Percentiles rank a stretch among this genome's conserved stretches.
Evolutionary conservation across 257 asterid genomes (phyloP).

Genomic region (Anisodus acutangulus): DNA sequence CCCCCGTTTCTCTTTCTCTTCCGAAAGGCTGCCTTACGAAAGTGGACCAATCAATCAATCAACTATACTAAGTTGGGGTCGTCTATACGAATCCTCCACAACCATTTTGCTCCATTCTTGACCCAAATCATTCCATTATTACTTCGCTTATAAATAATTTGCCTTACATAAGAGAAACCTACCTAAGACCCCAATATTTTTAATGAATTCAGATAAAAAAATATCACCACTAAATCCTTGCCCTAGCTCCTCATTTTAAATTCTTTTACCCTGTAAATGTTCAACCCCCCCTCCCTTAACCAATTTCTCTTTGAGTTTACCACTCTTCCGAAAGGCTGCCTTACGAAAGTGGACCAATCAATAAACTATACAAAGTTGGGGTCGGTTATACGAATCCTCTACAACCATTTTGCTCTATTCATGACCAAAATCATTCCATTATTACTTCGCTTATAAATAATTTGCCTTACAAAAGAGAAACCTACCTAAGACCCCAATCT

Average conservation of each 20-base stretch:
- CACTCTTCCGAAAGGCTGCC: background rate
- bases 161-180: background rate
- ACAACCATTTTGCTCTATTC: too few species aligned
- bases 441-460: background rate
- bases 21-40: background rate
- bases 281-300: too few species aligned
- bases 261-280: too few species aligned
- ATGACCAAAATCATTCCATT: background rate
- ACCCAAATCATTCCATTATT: background rate
- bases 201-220: too few species aligned
- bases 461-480: background rate
- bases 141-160: background rate
- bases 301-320: too few species aligned
- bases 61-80: background rate
- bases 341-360: background rate
- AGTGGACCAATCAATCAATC: background rate
- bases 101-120: too few species aligned
- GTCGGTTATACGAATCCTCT: background rate
- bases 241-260: too few species aligned
- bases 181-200: background rate
- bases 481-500: background rate
- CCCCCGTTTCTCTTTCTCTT: too few species aligned
- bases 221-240: background rate
- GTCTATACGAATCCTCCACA: background rate
- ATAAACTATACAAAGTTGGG: background rate